Evolutionary conservation across 495 filamentous ascomycete genomes (phyloP), one percentile per base, ranked within the genome.

Genomic region (Baudoinia panamericana): DNA sequence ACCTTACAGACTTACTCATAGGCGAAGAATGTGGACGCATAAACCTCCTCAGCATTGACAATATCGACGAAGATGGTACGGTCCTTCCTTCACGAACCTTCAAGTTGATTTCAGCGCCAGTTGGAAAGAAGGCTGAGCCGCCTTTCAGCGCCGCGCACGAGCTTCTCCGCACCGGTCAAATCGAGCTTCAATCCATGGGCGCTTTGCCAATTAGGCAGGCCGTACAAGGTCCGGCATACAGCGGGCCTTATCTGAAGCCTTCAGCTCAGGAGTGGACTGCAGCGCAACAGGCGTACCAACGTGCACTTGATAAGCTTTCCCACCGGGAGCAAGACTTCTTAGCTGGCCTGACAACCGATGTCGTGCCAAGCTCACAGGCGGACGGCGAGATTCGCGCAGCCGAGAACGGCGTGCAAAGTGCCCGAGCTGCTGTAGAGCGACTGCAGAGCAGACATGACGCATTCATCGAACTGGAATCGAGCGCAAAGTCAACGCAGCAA

Each of bases 21-120:
- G 84, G 85, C 18, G 83, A 86, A 56, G 75, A 74, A 9, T 76
- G 72, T 22, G 84, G 83, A 18, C 73, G 74, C 0, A 62, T 94
- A 6, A 79, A 80, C 43, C 52, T 90, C 0, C 57, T 93, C 1
- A 54, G 57, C 25, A 48, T 61, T 20, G 59, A 59, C 10, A 12
- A 41, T 13, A 46, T 30, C 22, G 32, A 46, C 18, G 41, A 54
- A 28, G 43, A 55, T 22, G 28, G 16, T 13, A 28, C 17, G 6
- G 19, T n/a, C 5, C 26, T 15, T 4, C 40, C 18, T 36, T 31
- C 39, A 5, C 11, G 7, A 5, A 8, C 30, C 5, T 43, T 43
- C 31, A 36, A 20, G 30, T 23, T 43, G 11, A 30, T 9, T 21
- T 23, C 39, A 13, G 18, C 19, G 3, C 19, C 1, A 16, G 20